A percentile compares a stretch with the other conserved stretches of the same genome.
These are phyloP conservation scores for Cytospora piceicola DNA, from an alignment of 2,329 filamentous ascomycete species.

Conservation along the genomic window DNA sequence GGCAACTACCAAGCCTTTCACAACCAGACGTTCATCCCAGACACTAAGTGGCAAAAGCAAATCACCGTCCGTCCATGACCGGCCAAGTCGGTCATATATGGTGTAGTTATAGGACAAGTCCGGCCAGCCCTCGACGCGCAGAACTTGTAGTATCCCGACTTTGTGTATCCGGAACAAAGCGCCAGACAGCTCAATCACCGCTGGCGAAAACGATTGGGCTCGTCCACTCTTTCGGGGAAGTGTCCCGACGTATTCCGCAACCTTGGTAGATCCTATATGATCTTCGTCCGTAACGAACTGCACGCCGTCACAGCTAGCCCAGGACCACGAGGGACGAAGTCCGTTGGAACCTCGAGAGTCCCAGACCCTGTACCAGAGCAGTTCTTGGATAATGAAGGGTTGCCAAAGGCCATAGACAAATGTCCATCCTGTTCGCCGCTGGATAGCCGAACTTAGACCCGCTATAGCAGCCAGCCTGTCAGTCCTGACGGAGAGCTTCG, in stretches of 20 bases:
- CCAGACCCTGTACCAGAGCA: neutral
- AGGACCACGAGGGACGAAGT: neutral
- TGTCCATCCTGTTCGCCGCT: neutral
- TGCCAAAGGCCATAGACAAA: neutral
- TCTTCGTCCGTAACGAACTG: neutral
- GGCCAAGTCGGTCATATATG: neutral
- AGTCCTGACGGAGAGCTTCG: neutral
- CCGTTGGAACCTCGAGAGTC: neutral
- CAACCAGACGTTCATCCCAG: no score
- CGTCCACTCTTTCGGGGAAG: neutral
- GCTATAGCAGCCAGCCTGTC: neutral
- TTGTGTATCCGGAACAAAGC: neutral
- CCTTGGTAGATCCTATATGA: neutral
- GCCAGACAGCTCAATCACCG: neutral
- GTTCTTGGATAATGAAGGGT: neutral
- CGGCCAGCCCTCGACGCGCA: constrained; percentile 1
- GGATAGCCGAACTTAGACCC: neutral
- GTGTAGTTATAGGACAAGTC: neutral
- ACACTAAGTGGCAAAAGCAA: neutral
- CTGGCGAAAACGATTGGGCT: neutral
- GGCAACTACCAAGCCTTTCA: neutral
- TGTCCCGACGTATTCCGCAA: neutral
- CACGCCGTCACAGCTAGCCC: neutral
- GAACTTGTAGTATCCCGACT: neutral
- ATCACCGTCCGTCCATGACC: neutral